These are phyloP conservation scores for Aspergillus tanneri DNA, from an alignment of 2,329 filamentous ascomycete species.

Conservation along the genomic window DNA sequence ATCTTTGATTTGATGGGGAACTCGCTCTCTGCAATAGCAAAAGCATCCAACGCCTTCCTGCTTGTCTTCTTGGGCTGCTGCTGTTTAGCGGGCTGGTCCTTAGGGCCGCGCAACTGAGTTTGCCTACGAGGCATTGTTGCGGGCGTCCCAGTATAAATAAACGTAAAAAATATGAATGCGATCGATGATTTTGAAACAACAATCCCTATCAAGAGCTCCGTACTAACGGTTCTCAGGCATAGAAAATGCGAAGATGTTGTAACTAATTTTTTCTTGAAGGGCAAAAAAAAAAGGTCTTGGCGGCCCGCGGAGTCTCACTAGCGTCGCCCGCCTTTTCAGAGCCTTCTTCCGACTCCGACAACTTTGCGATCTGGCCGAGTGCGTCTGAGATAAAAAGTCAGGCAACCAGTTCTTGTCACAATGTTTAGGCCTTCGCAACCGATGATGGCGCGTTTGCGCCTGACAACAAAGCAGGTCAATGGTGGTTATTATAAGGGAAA, in stretches of 20 bases:
- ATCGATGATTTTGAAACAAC: constrained; percentile 8
- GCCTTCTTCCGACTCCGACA: constrained; percentile 20
- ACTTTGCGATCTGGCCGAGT: neutral
- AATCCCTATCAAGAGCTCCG: constrained; percentile 12
- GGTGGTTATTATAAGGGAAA: constrained; percentile 98
- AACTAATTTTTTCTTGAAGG: constrained; percentile 29
- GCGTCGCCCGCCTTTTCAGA: constrained; percentile 29
- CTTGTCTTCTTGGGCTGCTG: constrained; percentile 50
- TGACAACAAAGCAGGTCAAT: constrained; percentile 91
- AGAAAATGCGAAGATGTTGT: constrained; percentile 11
- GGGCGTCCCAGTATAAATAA: constrained; percentile 6
- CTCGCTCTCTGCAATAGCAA: constrained; percentile 62
- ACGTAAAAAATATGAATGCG: neutral
- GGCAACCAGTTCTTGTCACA: constrained; percentile 13
- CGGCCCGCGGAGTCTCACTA: constrained; percentile 26
- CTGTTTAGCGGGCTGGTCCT: constrained; percentile 39
- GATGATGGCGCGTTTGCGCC: constrained; percentile 69
- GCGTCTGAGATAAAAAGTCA: constrained; percentile 1
- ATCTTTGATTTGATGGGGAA: constrained; percentile 55
- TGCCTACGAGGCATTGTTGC: constrained; percentile 43
- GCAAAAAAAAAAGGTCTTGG: constrained; percentile 33
- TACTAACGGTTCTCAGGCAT: constrained; percentile 16
- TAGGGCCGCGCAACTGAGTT: constrained; percentile 41
- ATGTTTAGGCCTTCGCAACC: constrained; percentile 48
- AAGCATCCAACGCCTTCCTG: constrained; percentile 58